Percentiles rank a stretch among this genome's conserved stretches.
Evolutionary conservation across 176 grass and related monocot genomes (phyloP).

Genomic region (Puya raimondii): DNA sequence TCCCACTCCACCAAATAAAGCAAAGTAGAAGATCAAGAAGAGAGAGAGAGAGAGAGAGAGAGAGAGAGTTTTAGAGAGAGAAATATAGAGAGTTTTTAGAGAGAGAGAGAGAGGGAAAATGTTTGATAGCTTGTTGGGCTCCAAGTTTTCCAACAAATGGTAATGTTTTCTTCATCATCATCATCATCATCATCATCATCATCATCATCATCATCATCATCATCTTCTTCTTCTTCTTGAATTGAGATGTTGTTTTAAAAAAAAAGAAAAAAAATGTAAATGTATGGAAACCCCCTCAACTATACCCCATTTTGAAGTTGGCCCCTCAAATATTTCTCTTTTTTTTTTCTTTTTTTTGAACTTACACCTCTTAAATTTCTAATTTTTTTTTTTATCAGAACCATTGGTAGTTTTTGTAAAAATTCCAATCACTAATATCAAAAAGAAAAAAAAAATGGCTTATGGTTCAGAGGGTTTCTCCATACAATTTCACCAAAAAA

Average conservation of each 20-base stretch:
- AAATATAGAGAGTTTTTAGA: background rate
- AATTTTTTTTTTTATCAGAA: too few species aligned
- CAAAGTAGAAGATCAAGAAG: background rate
- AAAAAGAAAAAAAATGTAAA: too few species aligned
- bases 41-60: background rate
- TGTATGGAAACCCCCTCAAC: too few species aligned
- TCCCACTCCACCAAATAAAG: background rate
- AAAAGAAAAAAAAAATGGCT: too few species aligned
- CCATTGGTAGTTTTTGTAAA: too few species aligned
- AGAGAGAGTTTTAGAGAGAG: background rate
- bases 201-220: background rate
- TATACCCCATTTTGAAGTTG: too few species aligned
- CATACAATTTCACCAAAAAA: too few species aligned
- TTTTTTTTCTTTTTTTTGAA: too few species aligned
- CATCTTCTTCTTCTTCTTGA: constrained; percentile 13
- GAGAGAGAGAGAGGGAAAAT: constrained; percentile 29
- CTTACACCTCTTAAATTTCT: too few species aligned
- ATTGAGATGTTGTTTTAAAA: background rate
- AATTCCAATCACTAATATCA: too few species aligned
- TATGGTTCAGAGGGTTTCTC: too few species aligned
- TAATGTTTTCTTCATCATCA: background rate
- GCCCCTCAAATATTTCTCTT: too few species aligned
- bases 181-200: background rate
- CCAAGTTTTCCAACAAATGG: constrained; percentile 84
- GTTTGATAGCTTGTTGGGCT: constrained; percentile 57